Conservation (phyloP, 148 eudicot species). For the Diospyros lotus region DNA sequence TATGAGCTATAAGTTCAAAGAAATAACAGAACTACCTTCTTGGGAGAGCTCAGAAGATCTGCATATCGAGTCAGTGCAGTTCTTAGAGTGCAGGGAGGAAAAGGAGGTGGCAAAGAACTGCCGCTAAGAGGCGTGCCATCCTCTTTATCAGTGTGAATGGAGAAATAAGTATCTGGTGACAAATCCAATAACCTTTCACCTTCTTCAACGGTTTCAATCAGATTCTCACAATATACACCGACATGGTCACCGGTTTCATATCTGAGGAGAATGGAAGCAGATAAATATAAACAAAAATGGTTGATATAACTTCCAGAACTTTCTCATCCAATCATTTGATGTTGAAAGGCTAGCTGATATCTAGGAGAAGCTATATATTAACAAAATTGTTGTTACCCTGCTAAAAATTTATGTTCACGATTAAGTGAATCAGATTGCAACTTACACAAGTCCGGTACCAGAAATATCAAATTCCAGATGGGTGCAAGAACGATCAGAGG, state of each 20-base stretch:
- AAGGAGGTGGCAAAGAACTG: conserved; percentile 72
- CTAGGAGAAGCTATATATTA: neutral
- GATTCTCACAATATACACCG: conserved; percentile 90
- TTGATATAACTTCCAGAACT: neutral
- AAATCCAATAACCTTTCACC: conserved; percentile 64
- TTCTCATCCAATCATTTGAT: neutral
- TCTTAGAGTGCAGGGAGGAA: conserved; percentile 84
- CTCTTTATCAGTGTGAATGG: conserved; percentile 78
- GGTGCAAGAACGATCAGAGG: conserved; percentile 94
- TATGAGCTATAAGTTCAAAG: neutral
- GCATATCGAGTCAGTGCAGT: conserved; percentile 78
- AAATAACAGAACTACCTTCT: conserved; percentile 49
- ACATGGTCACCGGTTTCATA: conserved; percentile 99
- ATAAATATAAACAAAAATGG: neutral
- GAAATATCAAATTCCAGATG: conserved; percentile 90
- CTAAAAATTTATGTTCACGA: neutral
- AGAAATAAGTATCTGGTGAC: conserved; percentile 66
- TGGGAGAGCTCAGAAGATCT: conserved; percentile 85
- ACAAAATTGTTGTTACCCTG: neutral
- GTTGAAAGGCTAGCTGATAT: neutral
- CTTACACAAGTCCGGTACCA: conserved; percentile 80
- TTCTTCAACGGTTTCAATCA: conserved; percentile 68
- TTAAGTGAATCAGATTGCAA: conserved; percentile 10
- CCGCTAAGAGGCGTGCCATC: conserved; percentile 72
- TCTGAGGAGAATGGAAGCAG: conserved; percentile 30